These are phyloP conservation scores for Penicillium capsulatum DNA, from an alignment of 2,329 filamentous ascomycete species.

Conservation along the genomic window DNA sequence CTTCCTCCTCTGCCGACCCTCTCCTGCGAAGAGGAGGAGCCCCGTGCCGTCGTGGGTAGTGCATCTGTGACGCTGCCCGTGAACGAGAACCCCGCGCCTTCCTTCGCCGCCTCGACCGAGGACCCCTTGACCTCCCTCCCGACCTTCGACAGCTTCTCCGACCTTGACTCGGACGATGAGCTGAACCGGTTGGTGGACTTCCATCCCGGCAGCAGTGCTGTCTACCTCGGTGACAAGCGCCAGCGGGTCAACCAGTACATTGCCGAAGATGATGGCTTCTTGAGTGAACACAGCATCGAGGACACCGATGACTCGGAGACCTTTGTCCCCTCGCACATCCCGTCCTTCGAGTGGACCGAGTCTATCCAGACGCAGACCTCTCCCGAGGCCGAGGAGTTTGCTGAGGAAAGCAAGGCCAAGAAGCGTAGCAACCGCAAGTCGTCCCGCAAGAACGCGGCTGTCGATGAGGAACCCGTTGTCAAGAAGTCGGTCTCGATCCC, in stretches of 20 bases:
- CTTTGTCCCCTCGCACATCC: conserved; percentile 58
- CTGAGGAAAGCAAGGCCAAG: conserved; percentile 51
- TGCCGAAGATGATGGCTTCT: conserved; percentile 71
- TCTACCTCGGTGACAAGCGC: conserved; percentile 63
- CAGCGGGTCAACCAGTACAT: conserved; percentile 68
- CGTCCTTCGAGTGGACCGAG: conserved; percentile 55
- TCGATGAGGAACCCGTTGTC: conserved; percentile 49
- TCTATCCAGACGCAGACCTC: conserved; percentile 14
- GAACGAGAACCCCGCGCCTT: conserved; percentile 36
- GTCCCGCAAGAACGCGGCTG: conserved; percentile 43
- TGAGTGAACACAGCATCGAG: conserved; percentile 71
- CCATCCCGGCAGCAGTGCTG: conserved; percentile 54
- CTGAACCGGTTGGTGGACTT: conserved; percentile 74
- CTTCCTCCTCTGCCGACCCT: conserved; percentile 57
- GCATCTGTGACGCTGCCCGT: conserved; percentile 37
- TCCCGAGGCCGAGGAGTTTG: conserved; percentile 43
- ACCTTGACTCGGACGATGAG: conserved; percentile 87
- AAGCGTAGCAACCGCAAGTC: conserved; percentile 39
- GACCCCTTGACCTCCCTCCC: conserved; percentile 60
- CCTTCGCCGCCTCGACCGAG: conserved; percentile 42
- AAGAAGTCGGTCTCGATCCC: conserved; percentile 32
- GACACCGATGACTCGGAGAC: conserved; percentile 66
- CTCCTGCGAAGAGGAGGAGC: conserved; percentile 43
- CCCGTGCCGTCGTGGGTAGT: conserved; percentile 35
- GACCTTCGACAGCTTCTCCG: conserved; percentile 78